phyloP scores from a whole-genome alignment of 2,329 filamentous ascomycete species.

The Fusarium beomiforme region DNA sequence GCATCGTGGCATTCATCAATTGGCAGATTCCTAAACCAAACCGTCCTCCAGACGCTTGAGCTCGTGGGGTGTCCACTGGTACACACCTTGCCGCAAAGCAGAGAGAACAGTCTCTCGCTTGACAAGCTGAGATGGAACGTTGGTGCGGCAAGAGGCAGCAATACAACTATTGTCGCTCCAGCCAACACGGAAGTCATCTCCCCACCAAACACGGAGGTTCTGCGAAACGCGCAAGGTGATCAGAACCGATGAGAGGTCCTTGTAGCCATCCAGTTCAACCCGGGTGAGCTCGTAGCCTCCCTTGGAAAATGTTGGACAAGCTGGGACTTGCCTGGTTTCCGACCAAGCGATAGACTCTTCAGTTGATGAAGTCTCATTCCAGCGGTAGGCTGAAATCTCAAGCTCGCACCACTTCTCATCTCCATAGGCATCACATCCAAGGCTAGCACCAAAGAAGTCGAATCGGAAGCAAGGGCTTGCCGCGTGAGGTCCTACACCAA shows the following conservation, averaged over 20 bases:
- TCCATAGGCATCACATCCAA: constrained; percentile 51
- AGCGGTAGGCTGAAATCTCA: constrained; percentile 54
- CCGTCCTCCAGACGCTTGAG: constrained; percentile 47
- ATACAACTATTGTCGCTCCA: constrained; percentile 55
- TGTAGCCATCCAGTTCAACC: constrained; percentile 51
- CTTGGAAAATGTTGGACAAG: constrained; percentile 48
- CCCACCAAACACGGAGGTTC: constrained; percentile 54
- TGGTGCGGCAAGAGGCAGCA: constrained; percentile 50
- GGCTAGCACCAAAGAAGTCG: constrained; percentile 51
- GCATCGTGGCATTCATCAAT: constrained; percentile 37
- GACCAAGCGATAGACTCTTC: constrained; percentile 54
- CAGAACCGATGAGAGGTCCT: constrained; percentile 52
- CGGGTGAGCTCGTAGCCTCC: constrained; percentile 49
- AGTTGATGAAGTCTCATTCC: constrained; percentile 44
- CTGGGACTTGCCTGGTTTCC: constrained; percentile 51
- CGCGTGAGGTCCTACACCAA: constrained; percentile 52
- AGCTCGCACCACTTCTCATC: constrained; percentile 54
- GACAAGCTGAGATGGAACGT: constrained; percentile 37
- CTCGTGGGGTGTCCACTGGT: constrained; percentile 48
- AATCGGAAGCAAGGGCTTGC: constrained; percentile 52
- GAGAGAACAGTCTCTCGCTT: constrained; percentile 48
- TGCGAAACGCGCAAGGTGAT: constrained; percentile 51
- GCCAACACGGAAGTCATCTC: constrained; percentile 52
- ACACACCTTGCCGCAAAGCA: constrained; percentile 47
- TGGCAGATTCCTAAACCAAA: constrained; percentile 44